Base-by-base conservation (phyloP, 2,329 filamentous ascomycete species). In the Pseudocercospora vitis region DNA sequence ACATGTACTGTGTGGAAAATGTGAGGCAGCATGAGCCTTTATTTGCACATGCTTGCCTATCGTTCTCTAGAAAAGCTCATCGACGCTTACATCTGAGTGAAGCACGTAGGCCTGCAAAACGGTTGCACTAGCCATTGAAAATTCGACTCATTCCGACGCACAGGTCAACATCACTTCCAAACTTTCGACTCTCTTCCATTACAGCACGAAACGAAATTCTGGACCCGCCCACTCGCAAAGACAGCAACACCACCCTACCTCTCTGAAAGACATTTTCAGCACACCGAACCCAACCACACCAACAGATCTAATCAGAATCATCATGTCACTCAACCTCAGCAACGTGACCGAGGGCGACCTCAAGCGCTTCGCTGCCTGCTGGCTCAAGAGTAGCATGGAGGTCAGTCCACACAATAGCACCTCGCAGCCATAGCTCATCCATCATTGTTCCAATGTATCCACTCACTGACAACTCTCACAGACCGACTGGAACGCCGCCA, bases 301-400 rank as follows among this genome's bases (percentile, higher is more conserved):
- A 53, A 26, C 23, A 49, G 21, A 32, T 11, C 24, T 26, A 9
- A 26, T 16, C 28, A 45, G 48, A 28, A 28, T 44, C 48, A 56
- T 19, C 24, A 53, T 55, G 47, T 44, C 55, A 18, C 31, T 44
- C 45, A 46, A 21, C 32, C 45, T 58, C 47, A 32, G 50, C 9
- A 23, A 31, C 24, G 35, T 42, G 37, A 4, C 45, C 9, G 57
- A 58, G 0, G 29, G 12, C 33, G 59, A 62, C 46, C 49, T 60
- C 23, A 52, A 50, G 32, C 59, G 59, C 53, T 60, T 60, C 51
- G 57, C 59, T 37, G 33, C 46, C 9, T 60, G 57, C 45, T 62
- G 55, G 55, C 50, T 62, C 7, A 47, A 31, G 37, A 49, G 29
- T n/a, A 33, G 42, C 9, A 32, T 44, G 12, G 28, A 31, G 2